phyloP scores from a whole-genome alignment of 2,329 filamentous ascomycete species.

The Leptographium wingfieldii region DNA sequence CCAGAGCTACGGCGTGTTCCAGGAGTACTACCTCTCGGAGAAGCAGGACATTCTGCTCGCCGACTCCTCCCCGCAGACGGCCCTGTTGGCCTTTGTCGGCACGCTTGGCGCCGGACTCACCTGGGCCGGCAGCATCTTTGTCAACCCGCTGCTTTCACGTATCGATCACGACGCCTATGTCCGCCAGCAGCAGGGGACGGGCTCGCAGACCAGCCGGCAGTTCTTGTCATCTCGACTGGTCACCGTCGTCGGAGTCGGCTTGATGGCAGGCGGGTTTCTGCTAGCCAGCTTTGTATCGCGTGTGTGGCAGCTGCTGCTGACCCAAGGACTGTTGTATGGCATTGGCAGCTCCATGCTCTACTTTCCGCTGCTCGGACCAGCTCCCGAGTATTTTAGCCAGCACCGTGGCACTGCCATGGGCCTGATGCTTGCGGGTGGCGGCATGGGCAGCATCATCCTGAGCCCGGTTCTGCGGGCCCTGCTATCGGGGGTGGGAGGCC shows the following conservation, averaged over 20 bases:
- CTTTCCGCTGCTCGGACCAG: constrained; percentile 29
- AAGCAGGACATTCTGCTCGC: constrained; percentile 25
- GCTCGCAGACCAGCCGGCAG: constrained; percentile 10
- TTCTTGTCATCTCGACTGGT: constrained; percentile 21
- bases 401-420: constrained; percentile 33
- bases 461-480: constrained; percentile 27
- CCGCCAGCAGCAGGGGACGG: not conserved
- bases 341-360: constrained; percentile 30
- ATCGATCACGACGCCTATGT: constrained; percentile 18
- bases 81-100: constrained; percentile 34
- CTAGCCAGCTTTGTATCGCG: constrained; percentile 24
- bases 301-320: constrained; percentile 28
- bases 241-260: constrained; percentile 26
- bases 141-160: constrained; percentile 34
- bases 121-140: constrained; percentile 34
- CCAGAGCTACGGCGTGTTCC: constrained; percentile 36
- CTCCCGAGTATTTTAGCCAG: constrained; percentile 36
- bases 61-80: constrained; percentile 21
- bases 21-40: constrained; percentile 32
- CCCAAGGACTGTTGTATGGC: constrained; percentile 30
- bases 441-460: constrained; percentile 28
- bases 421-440: constrained; percentile 29
- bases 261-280: constrained; percentile 29
- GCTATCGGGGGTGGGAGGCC: constrained; percentile 27
- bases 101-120: constrained; percentile 35